Evolutionary conservation across 208 protist genomes (phyloP), one percentile per base, ranked within the genome.

Genomic region (Acanthamoeba polyphaga): DNA sequence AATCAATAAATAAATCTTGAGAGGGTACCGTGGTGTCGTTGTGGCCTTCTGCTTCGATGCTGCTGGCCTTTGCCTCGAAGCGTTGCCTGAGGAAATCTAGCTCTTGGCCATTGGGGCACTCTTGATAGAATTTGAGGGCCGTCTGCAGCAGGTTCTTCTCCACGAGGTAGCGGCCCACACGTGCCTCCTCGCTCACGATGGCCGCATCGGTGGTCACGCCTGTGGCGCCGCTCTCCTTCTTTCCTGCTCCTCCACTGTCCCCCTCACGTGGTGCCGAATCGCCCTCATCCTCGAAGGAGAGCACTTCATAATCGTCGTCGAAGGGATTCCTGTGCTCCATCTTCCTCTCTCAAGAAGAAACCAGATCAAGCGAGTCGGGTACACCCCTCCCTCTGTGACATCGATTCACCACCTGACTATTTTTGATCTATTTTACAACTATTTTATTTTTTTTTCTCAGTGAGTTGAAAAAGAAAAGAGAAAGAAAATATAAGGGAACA

Each of bases 81-180:
- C 6, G 6, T 10, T 90, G 53, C 27, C 76, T 34, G 38, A 85
- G 22, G 34, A 51, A 60, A 32, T 51, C 76, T n/a, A 58, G 8
- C 8, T 58, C 76, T 46, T 29, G n/a, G 27, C 70, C 70, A 17
- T 78, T 32, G 53, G 68, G n/a, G 43, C 32, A 64, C 43, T 95
- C 94, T 58, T 70, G 58, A 55, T 93, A 91, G 49, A 95, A 66
- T 29, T 95, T 84, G 53, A 92, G 85, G 19, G 94, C 94, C 1
- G 94, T 95, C n/a, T 93, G 82, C 49, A 62, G 38, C n/a, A 93
- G 64, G 6, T 84, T n/a, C 53, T 46, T 74, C n/a, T 80, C 51
- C 43, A 95, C n/a, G 15, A 95, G 84, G 24, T 51, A 80, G 8
- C 68, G 12, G 24, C 58, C 94, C 19, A 95, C 80, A 29, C 34